Evolutionary conservation across 108 stramenopile species (phyloP).

Genomic region (Pseudonitzschia multiseries): DNA sequence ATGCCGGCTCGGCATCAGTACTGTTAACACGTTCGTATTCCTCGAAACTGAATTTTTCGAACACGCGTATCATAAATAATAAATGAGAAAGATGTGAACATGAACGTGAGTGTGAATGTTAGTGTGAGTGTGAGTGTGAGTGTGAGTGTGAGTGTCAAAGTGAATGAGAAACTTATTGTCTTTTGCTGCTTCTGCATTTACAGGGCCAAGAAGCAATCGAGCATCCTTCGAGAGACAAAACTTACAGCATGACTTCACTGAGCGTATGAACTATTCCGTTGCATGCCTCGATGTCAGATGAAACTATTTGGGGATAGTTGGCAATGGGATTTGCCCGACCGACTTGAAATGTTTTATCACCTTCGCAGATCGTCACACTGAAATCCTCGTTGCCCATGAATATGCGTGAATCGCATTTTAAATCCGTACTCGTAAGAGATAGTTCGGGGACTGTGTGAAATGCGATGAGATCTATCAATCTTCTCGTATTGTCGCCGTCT

Average conservation of each 20-base stretch:
- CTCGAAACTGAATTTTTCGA: background rate
- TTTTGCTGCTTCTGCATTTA: background rate
- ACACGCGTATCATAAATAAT: too few species aligned
- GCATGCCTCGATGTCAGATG: slow-evolving; percentile 7
- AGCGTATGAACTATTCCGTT: slow-evolving; percentile 11
- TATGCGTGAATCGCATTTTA: background rate
- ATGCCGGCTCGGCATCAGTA: background rate
- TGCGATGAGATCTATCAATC: background rate
- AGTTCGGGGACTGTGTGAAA: background rate
- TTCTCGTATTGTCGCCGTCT: background rate
- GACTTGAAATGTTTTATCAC: slow-evolving; percentile 6
- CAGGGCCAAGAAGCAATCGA: too few species aligned
- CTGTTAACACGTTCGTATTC: background rate
- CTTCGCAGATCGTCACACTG: slow-evolving; percentile 2
- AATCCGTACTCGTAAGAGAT: background rate
- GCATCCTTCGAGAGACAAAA: background rate
- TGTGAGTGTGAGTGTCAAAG: too few species aligned
- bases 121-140: too few species aligned
- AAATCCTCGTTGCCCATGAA: slow-evolving; percentile 8
- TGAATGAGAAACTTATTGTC: background rate
- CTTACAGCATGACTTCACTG: slow-evolving; percentile 11
- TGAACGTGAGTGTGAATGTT: too few species aligned
- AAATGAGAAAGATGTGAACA: too few species aligned
- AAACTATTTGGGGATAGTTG: slow-evolving; percentile 1
- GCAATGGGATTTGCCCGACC: slow-evolving; percentile 3